Conservation (phyloP, 1,284 basidiomycete genomes). For the Termitomyces sp. region DNA sequence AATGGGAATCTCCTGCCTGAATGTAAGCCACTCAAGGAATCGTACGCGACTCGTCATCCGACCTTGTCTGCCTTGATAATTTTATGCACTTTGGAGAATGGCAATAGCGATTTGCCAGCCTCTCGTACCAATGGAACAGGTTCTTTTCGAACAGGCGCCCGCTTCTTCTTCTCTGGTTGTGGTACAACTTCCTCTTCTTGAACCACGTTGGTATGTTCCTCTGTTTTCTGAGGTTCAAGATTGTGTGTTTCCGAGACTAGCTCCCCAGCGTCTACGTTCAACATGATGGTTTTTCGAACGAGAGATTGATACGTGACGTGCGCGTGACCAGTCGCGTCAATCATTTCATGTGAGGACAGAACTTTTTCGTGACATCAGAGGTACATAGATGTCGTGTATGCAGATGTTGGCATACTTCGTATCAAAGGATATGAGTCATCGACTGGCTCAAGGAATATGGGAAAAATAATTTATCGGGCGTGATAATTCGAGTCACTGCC, state of each 20-base stretch:
- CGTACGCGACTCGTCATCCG: conserved; percentile 10
- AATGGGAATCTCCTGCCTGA: conserved; percentile 61
- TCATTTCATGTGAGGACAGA: not conserved
- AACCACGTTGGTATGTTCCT: conserved; percentile 3
- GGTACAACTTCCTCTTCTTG: conserved; percentile 12
- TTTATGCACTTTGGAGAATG: conserved; percentile 69
- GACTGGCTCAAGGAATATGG: no score
- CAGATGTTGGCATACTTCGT: no score
- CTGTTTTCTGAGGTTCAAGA: conserved; percentile 7
- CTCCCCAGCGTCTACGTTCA: conserved; percentile 3
- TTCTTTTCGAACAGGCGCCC: conserved; percentile 23
- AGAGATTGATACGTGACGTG: conserved; percentile 7
- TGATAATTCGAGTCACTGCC: no score
- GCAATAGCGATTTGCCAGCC: conserved; percentile 62
- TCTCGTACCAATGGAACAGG: conserved; percentile 35
- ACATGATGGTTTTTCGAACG: conserved; percentile 8
- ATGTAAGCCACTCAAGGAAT: not conserved
- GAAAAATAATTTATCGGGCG: not conserved
- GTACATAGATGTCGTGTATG: no score
- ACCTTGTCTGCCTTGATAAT: conserved; percentile 80
- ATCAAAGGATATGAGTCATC: not conserved
- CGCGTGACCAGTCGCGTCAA: conserved; percentile 23
- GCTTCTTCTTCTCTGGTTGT: conserved; percentile 25
- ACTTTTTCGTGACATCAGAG: no score
- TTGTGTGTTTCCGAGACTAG: not conserved